Evolutionary conservation across 108 stramenopile species (phyloP), one percentile per base, ranked within the genome.

Genomic region (Fragilaria radians): DNA sequence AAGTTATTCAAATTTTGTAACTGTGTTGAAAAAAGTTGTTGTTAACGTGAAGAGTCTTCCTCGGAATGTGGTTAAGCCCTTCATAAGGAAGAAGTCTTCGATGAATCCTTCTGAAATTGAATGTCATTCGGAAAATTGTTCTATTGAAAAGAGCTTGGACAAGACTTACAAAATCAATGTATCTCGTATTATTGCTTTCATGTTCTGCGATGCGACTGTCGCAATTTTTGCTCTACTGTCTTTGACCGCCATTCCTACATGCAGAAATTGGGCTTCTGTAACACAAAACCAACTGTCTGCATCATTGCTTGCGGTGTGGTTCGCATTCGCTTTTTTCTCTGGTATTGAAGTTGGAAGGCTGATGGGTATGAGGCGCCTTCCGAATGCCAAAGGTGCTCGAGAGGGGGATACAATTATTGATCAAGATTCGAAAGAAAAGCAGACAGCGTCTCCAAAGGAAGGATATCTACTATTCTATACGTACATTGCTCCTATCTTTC

Each of bases 151-250:
- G 36, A 14, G 14, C 7, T 11, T 14, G 7, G 36, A 14, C 36
- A 14, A 42, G 14, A 14, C 14, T 7, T 11, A 11, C 36, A 7
- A 42, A 14, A 42, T 51, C 19, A 21, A n/a, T 9, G 19, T 51
- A 21, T 7, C 23, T 25, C 50, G 17, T 21, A 24, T 21, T 7
- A 51, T 51, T 19, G 50, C n/a, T 5, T 7, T 51, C 46, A 59
- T 63, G 33, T 23, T 68, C 57, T 17, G 42, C 28, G 62, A 63
- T 48, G 5, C 5, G 3, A 54, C 29, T 30, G 28, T 63, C 33
- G 4, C 31, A 7, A 7, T 50, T 9, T 24, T 32, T 4, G 62
- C 42, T 32, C 31, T 53, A 14, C 32, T 14, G n/a, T 31, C 34
- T 26, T 48, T 63, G 7, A 30, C 52, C 3, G 22, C 48, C 26